These are phyloP conservation scores for Hibiscus syriacus DNA, from an alignment of 345 rosid species.

Conservation along the genomic window DNA sequence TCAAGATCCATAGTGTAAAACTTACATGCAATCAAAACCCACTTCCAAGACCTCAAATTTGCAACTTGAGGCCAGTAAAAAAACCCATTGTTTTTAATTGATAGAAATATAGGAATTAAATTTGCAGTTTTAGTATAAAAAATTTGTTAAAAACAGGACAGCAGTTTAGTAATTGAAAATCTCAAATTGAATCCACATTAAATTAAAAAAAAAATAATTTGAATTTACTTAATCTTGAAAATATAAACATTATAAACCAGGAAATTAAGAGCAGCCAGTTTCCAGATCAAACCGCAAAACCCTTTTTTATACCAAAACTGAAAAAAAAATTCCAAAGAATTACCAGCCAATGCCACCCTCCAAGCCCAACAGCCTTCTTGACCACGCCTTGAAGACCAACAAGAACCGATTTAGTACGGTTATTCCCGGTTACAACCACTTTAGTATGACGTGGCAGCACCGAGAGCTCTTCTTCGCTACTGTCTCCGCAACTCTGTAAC, in stretches of 20 bases:
- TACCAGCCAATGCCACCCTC: slow-evolving; percentile 99
- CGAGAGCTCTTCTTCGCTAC: slow-evolving; percentile 87
- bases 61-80: neutral
- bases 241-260: neutral
- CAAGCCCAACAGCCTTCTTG: slow-evolving; percentile 92
- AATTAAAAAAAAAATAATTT: slow-evolving; percentile 1
- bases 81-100: neutral
- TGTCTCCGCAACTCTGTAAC: slow-evolving; percentile 68
- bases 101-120: neutral
- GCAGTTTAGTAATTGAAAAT: neutral
- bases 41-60: slow-evolving; percentile 9
- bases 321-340: slow-evolving; percentile 4
- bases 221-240: neutral
- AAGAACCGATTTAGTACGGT: slow-evolving; percentile 91
- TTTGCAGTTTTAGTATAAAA: neutral
- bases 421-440: slow-evolving; percentile 92
- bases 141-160: neutral
- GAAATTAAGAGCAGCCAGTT: neutral
- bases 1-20: slow-evolving; percentile 35
- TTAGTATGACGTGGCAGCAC: slow-evolving; percentile 95
- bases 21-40: slow-evolving; percentile 29
- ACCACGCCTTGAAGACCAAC: slow-evolving; percentile 96
- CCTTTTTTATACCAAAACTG: neutral
- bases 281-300: neutral
- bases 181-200: slow-evolving; percentile 29